These are phyloP conservation scores for Plectosphaerella cucumerina DNA, from an alignment of 2,329 filamentous ascomycete species.

Conservation along the genomic window DNA sequence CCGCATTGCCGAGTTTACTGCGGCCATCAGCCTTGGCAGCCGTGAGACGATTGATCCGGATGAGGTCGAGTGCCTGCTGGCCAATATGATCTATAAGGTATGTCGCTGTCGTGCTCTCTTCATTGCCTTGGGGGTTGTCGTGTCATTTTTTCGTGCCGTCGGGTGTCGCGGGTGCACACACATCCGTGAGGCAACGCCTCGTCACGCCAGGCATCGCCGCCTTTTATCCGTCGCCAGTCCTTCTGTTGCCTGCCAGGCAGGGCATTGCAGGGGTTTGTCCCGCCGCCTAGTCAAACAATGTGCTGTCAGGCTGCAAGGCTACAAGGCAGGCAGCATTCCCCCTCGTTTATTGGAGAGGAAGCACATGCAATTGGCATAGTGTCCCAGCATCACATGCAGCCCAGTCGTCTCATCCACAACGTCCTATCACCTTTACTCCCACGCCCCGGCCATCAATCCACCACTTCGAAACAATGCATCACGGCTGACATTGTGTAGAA, in stretches of 20 bases:
- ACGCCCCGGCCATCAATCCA: too few relatives aligned
- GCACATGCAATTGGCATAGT: too few relatives aligned
- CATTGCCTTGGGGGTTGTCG: not conserved
- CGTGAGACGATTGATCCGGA: constrained; percentile 71
- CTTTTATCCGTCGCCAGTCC: not conserved
- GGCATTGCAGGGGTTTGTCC: not conserved
- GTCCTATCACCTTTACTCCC: too few relatives aligned
- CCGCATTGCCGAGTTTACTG: constrained; percentile 77
- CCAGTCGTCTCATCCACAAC: too few relatives aligned
- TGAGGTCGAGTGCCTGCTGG: constrained; percentile 91
- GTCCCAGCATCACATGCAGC: too few relatives aligned
- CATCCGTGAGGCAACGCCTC: not conserved
- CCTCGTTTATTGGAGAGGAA: too few relatives aligned
- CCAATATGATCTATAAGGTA: constrained; percentile 99
- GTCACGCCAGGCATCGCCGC: not conserved
- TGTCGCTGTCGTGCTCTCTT: constrained; percentile 12
- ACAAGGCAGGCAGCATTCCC: too few relatives aligned
- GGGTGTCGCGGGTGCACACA: too few relatives aligned
- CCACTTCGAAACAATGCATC: constrained; percentile 4
- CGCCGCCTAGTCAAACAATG: not conserved
- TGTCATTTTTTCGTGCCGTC: not conserved
- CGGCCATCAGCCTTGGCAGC: constrained; percentile 73
- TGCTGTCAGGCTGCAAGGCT: not conserved
- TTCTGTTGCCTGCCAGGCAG: constrained; percentile 1
- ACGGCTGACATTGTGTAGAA: constrained; percentile 53